Evolutionary conservation across 257 asterid species (phyloP).

Genomic region (Gentiana dahurica): DNA sequence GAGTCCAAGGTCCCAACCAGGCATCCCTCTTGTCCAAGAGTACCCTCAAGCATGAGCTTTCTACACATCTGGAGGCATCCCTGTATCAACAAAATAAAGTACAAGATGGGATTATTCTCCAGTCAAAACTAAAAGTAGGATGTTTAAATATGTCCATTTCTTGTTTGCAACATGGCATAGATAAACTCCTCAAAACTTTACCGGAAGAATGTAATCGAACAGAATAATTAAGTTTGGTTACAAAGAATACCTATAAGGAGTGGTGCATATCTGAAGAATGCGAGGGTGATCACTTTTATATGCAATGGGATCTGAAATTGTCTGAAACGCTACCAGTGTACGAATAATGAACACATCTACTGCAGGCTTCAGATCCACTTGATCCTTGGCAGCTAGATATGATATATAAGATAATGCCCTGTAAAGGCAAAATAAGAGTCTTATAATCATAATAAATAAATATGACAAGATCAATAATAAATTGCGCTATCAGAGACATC

Average conservation of each 20-base stretch:
- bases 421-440: slow-evolving; percentile 19
- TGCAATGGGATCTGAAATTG: slow-evolving; percentile 73
- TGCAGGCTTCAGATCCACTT: slow-evolving; percentile 46
- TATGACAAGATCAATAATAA: slow-evolving; percentile 9
- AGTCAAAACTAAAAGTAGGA: slow-evolving; percentile 8
- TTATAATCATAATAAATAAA: too few relatives aligned
- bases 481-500: slow-evolving; percentile 1
- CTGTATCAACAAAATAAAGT: slow-evolving; percentile 29
- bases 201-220: too few relatives aligned
- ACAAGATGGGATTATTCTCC: slow-evolving; percentile 13
- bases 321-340: slow-evolving; percentile 72
- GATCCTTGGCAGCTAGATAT: slow-evolving; percentile 58
- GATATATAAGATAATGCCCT: slow-evolving; percentile 78
- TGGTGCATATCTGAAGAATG: slow-evolving; percentile 73
- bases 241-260: slow-evolving; percentile 75
- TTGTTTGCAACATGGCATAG: too few relatives aligned
- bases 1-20: slow-evolving; percentile 98
- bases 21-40: slow-evolving; percentile 96
- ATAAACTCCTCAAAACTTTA: too few relatives aligned
- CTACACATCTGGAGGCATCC: slow-evolving; percentile 79
- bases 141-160: not conserved
- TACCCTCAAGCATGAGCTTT: slow-evolving; percentile 88
- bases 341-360: slow-evolving; percentile 52
- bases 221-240: too few relatives aligned
- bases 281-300: slow-evolving; percentile 77